A percentile compares a stretch with the other conserved stretches of the same genome.
These are phyloP conservation scores for Daedaleopsis nitida DNA, from an alignment of 768 basidiomycete genomes.

Conservation along the genomic window DNA sequence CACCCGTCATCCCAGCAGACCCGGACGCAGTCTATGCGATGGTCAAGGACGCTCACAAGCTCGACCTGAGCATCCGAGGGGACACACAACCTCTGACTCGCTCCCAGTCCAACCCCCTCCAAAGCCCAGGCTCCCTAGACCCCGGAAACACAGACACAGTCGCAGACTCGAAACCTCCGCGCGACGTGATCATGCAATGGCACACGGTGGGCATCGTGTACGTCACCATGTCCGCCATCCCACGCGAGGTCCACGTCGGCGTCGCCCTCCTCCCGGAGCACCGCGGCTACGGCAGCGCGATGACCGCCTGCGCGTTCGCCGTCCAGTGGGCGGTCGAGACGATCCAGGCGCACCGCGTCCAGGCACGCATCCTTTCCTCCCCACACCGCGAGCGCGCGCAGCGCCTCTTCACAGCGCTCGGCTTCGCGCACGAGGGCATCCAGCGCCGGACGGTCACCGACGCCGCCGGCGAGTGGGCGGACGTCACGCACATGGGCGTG, in stretches of 20 bases:
- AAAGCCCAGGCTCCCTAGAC: neutral
- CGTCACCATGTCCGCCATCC: conserved; percentile 17
- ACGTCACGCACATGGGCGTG: conserved; percentile 27
- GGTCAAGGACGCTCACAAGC: neutral
- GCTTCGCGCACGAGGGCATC: conserved; percentile 66
- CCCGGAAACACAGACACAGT: neutral
- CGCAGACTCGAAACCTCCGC: neutral
- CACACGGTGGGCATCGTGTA: conserved; percentile 26
- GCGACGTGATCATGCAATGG: neutral
- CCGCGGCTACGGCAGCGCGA: conserved; percentile 47
- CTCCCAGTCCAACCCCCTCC: neutral
- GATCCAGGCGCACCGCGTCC: conserved; percentile 50
- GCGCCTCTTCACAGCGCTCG: conserved; percentile 51
- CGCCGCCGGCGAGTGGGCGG: conserved; percentile 34
- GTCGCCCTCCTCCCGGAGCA: conserved; percentile 44
- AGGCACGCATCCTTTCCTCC: conserved; percentile 48
- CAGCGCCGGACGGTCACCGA: conserved; percentile 56
- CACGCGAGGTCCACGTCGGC: conserved; percentile 57
- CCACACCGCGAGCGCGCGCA: conserved; percentile 45
- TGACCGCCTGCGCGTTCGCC: conserved; percentile 46
- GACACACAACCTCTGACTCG: neutral
- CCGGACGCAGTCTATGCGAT: neutral
- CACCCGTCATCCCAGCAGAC: neutral
- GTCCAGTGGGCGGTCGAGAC: conserved; percentile 51
- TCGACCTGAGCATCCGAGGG: neutral